Base-by-base conservation (phyloP, 108 stramenopile species). In the Craspedostauros australis region DNA sequence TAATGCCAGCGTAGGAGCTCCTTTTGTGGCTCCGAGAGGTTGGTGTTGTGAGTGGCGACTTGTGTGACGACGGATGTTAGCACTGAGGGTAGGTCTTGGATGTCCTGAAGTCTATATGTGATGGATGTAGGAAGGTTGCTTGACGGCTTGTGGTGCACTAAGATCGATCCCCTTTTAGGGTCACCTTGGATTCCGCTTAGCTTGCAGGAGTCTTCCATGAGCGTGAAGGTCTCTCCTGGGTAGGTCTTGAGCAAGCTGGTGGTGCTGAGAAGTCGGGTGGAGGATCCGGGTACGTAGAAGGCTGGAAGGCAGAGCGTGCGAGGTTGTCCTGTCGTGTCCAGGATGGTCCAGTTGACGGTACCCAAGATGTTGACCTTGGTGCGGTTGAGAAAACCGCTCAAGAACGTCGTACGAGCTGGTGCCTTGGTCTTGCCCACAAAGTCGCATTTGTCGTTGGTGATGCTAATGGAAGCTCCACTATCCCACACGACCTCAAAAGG, bases 401-500 rank as follows among this genome's bases (percentile, higher is more conserved):
- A 9, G 8, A 9, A 7, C 8, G 15, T 25, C 3, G 12, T 23
- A 2, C 2, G 2, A 5, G 22, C 7, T 15, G 38, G 32, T 3
- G 7, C 11, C 12, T 24, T 14, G 7, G 46, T 20, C 15, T 24
- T 26, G 6, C 31, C 49, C 51, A 59, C 57, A 51, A 67, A 67
- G 49, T 67, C 66, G 2, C 2, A 3, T 5, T 37, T 14, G 16
- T 6, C 2, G 8, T 2, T 2, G 5, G 57, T 34, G 3, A 67
- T 39, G 11, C 50, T 30, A 22, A 52, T 24, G 27, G 39, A 41
- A 24, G 66, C 66, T 2, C 66, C 66, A 15, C 57, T 25, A 34
- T 67, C 66, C 45, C 63, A 59, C 37, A 67, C 50, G 8, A 67
- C 41, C 23, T 4, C 18, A 25, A 60, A 60, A 3, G 12, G 15